These are phyloP conservation scores for Cinchona pubescens DNA, from an alignment of 257 asterid genomes.

Conservation along the genomic window DNA sequence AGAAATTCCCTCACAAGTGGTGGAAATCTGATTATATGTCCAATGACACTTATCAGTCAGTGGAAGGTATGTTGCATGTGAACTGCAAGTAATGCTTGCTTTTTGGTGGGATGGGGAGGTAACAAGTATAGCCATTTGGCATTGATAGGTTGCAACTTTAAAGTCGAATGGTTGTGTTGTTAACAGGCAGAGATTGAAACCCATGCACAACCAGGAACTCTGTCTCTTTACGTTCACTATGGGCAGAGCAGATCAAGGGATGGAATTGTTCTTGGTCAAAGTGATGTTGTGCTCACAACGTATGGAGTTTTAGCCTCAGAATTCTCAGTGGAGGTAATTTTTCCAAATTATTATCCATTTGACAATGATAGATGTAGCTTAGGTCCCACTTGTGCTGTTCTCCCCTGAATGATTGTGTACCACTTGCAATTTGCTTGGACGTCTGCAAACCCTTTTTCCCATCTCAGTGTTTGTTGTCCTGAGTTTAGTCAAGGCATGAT, in stretches of 20 bases:
- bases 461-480: neutral
- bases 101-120: neutral
- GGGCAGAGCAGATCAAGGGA: conserved; percentile 92
- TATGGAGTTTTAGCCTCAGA: conserved; percentile 94
- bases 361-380: conserved; percentile 7
- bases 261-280: conserved; percentile 66
- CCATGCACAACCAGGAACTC: conserved; percentile 71
- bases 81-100: conserved; percentile 10
- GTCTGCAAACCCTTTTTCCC: neutral
- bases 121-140: conserved; percentile 4
- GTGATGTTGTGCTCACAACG: conserved; percentile 82
- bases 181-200: conserved; percentile 85
- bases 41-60: conserved; percentile 94
- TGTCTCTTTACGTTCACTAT: conserved; percentile 80
- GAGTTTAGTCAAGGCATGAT: neutral
- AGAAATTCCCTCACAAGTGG: conserved; percentile 54
- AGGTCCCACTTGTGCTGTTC: conserved; percentile 4
- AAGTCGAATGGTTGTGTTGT: conserved; percentile 27
- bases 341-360: conserved; percentile 17
- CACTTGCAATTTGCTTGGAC: conserved; percentile 1
- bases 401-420: neutral
- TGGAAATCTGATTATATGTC: conserved; percentile 88
- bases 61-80: conserved; percentile 70
- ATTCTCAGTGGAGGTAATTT: conserved; percentile 70
- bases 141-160: conserved; percentile 11